Evolutionary conservation across 257 asterid species (phyloP).

Genomic region (Nicotiana tabacum): DNA sequence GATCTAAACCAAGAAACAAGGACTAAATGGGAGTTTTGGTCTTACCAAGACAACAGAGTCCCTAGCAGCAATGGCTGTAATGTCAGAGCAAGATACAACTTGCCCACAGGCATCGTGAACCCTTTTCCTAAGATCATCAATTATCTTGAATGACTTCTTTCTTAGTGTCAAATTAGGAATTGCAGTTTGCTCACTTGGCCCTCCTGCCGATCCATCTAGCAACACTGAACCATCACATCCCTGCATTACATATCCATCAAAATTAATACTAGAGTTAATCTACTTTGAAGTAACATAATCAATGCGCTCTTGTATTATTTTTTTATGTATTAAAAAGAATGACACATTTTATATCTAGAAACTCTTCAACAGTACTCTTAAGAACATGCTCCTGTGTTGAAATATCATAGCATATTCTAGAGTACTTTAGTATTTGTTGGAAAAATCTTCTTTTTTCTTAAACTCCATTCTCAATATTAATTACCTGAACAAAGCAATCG

Average conservation of each 20-base stretch:
- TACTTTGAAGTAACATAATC: too few species aligned
- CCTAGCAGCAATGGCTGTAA: slow-evolving; percentile 43
- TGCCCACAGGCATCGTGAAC: slow-evolving; percentile 30
- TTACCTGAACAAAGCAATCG: slow-evolving; percentile 64
- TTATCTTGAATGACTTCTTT: slow-evolving; percentile 32
- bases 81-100: slow-evolving; percentile 43
- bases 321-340: too few species aligned
- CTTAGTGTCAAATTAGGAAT: slow-evolving; percentile 45
- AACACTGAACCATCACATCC: slow-evolving; percentile 43
- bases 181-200: slow-evolving; percentile 37
- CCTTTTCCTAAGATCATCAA: slow-evolving; percentile 39
- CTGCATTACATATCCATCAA: neutral
- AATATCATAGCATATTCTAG: too few species aligned
- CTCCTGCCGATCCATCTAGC: slow-evolving; percentile 42
- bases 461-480: too few species aligned
- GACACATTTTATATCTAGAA: too few species aligned
- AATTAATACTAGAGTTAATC: too few species aligned
- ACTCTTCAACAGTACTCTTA: too few species aligned
- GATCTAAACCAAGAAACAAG: too few species aligned
- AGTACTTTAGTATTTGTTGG: too few species aligned
- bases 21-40: neutral
- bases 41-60: slow-evolving; percentile 48
- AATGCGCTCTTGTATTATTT: too few species aligned
- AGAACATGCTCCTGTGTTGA: too few species aligned
- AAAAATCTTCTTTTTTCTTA: too few species aligned